These are phyloP conservation scores for Kazachstania sp. DNA, from an alignment of 1,139 yeast species.

Conservation along the genomic window DNA sequence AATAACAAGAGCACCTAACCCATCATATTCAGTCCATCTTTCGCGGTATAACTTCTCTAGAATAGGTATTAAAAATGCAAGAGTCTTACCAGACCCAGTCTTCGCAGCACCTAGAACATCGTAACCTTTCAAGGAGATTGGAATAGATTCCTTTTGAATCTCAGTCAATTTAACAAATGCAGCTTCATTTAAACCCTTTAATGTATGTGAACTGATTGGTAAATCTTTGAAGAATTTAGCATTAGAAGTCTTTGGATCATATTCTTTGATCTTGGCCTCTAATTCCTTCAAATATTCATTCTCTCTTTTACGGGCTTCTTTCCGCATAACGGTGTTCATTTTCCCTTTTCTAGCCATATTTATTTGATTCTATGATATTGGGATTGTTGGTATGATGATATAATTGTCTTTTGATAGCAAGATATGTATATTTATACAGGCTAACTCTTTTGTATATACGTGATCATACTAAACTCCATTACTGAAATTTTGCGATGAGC, in stretches of 20 bases:
- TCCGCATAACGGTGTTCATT: conserved; percentile 36
- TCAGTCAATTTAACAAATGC: conserved; percentile 73
- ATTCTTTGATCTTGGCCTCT: conserved; percentile 42
- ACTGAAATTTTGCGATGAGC: background rate
- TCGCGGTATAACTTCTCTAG: conserved; percentile 63
- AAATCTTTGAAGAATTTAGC: conserved; percentile 51
- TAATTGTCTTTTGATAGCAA: no score
- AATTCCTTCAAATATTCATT: conserved; percentile 40
- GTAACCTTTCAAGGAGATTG: conserved; percentile 65
- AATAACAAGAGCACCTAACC: conserved; percentile 83
- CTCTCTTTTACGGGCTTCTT: conserved; percentile 36
- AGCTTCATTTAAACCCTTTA: conserved; percentile 64
- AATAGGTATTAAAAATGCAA: conserved; percentile 83
- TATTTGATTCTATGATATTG: background rate
- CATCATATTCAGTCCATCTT: conserved; percentile 81
- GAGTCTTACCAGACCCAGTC: conserved; percentile 95
- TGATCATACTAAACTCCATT: background rate
- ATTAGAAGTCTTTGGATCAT: conserved; percentile 36
- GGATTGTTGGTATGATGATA: no score
- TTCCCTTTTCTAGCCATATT: conserved; percentile 37
- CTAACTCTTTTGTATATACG: background rate
- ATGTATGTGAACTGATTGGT: conserved; percentile 61
- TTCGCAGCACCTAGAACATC: conserved; percentile 90
- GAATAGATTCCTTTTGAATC: conserved; percentile 74
- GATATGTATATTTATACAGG: background rate